phyloP scores from a whole-genome alignment of 495 filamentous ascomycete species.

The Friedmanniomyces simplex region DNA sequence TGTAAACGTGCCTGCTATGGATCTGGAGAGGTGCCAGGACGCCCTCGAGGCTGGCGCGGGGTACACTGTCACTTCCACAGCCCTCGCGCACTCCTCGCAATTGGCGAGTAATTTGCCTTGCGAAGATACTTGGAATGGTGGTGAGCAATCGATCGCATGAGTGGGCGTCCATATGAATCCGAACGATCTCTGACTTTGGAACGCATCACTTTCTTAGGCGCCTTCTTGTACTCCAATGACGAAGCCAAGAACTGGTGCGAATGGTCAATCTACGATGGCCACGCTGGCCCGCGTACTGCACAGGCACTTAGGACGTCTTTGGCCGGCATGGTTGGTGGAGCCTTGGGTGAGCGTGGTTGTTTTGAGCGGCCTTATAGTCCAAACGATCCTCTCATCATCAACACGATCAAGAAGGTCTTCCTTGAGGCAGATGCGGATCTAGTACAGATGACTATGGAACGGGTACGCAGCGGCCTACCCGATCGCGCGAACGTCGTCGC shows the following conservation, averaged over 20 bases:
- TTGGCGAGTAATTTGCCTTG: slow-evolving; percentile 14
- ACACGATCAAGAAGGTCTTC: slow-evolving; percentile 40
- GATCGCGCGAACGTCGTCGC: slow-evolving; percentile 2
- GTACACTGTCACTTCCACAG: background rate
- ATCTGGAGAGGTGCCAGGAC: slow-evolving; percentile 1
- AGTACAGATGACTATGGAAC: slow-evolving; percentile 36
- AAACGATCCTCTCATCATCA: slow-evolving; percentile 10
- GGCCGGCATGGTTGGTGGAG: background rate
- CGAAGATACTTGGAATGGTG: slow-evolving; percentile 5
- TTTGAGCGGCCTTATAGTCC: slow-evolving; percentile 9
- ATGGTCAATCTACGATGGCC: slow-evolving; percentile 16
- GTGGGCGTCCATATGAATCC: background rate
- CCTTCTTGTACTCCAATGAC: no score
- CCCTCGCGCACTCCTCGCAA: slow-evolving; percentile 6
- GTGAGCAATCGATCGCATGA: background rate
- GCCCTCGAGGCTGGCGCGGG: slow-evolving; percentile 1
- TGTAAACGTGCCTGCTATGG: background rate
- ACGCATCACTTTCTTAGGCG: no score
- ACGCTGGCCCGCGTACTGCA: slow-evolving; percentile 13
- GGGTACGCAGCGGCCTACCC: slow-evolving; percentile 31
- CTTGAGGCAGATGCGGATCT: slow-evolving; percentile 39
- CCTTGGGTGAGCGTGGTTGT: background rate
- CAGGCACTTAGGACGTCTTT: background rate
- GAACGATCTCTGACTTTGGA: background rate
- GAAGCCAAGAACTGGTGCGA: slow-evolving; percentile 4